Evolutionary conservation across 169 alveolate genomes (phyloP), one percentile per base, ranked within the genome.

Genomic region (Plasmodium vivax): DNA sequence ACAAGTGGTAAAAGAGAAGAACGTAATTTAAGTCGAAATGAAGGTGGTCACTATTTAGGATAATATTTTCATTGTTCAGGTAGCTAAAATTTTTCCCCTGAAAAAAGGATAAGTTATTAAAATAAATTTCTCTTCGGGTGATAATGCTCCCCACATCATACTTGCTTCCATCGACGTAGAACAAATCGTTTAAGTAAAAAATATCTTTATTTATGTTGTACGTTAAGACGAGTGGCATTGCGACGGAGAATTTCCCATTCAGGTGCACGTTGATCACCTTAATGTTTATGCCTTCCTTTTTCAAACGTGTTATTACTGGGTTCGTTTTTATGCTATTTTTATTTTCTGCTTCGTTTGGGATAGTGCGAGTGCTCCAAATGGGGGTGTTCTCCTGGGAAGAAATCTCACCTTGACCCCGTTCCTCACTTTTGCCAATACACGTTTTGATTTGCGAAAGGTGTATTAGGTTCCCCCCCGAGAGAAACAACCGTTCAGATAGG

Each of bases 11-110:
- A 80, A 90, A 90, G 6, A 90, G 83, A 9, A 79, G 83, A 30
- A 90, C 72, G 80, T 90, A 90, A 58, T 90, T 81, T 58, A 90
- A n/a, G 41, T 90, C 94, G 23, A 90, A 45, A 58, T 62, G 71
- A 41, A 90, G 41, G 36, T 41, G 38, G 36, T 90, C 91, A 62
- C 85, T 90, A 90, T 81, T 90, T 81, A 90, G 54, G 62, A 90
- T 80, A 34, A 90, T 68, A 90, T 79, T 90, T 45, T 80, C 62
- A 68, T 90, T 80, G 77, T 90, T 80, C 74, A 90, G 45, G 72
- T 80, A 90, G 10, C n/a, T 74, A 54, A 80, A 90, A 51, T 43
- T 41, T 27, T 90, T 90, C 51, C 41, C 43, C 47, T 79, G 83
- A 80, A 90, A 90, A 80, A 58, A 80, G 14, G 16, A 2, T 19